phyloP scores from a whole-genome alignment of 2,329 filamentous ascomycete species.

The Fusarium subtropicale region DNA sequence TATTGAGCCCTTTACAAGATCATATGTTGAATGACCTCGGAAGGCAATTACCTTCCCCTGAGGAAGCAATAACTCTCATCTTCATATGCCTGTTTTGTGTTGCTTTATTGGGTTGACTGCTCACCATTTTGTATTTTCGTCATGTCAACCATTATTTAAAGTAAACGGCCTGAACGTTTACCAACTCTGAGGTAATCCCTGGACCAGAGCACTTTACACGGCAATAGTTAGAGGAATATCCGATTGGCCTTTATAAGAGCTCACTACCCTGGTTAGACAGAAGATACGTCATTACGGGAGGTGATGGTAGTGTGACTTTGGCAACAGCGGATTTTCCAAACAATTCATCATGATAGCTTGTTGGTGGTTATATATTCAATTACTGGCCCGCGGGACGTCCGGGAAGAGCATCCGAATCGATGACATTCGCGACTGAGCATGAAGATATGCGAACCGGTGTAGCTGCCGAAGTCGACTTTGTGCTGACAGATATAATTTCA shows the following conservation, averaged over 20 bases:
- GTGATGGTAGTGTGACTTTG: background rate
- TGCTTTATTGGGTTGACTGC: background rate
- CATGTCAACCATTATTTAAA: background rate
- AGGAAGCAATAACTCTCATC: background rate
- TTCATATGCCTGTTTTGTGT: accelerated
- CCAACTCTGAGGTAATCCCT: background rate
- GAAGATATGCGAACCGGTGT: constrained; percentile 2
- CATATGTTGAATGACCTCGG: too few relatives aligned
- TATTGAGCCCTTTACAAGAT: too few relatives aligned
- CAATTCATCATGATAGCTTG: background rate
- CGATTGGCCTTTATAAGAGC: background rate
- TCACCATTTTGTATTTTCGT: background rate
- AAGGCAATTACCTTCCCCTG: too few relatives aligned
- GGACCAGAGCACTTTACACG: background rate
- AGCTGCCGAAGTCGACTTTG: background rate
- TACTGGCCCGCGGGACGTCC: constrained; percentile 11
- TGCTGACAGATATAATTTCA: constrained; percentile 13
- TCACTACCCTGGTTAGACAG: constrained; percentile 2
- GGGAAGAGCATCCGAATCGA: constrained; percentile 2
- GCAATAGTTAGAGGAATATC: background rate
- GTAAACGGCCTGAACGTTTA: background rate
- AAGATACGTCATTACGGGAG: constrained; percentile 16
- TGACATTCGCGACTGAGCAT: constrained; percentile 15
- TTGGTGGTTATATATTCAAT: constrained; percentile 23
- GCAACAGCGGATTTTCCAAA: background rate